Conservation (phyloP, 1,139 yeast genomes). For the Debaryomycetaceae sp. region DNA sequence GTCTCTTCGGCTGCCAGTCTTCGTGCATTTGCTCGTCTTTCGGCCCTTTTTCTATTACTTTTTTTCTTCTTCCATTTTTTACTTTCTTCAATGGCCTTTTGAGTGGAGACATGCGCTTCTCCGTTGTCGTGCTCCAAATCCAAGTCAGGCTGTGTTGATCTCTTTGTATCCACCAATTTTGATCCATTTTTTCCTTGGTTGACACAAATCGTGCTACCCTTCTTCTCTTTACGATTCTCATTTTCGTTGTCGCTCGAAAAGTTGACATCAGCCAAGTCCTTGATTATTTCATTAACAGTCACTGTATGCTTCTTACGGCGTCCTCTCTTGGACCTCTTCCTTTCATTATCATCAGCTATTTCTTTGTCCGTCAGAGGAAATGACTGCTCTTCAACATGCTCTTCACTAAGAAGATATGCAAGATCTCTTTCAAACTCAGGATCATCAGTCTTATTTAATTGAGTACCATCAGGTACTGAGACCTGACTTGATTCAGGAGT, state of each 20-base stretch:
- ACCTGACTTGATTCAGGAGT: neutral
- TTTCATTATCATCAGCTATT: neutral
- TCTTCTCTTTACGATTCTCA: slow-evolving; percentile 1
- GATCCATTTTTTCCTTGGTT: neutral
- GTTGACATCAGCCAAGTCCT: slow-evolving; percentile 22
- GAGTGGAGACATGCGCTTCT: neutral
- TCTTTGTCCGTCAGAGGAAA: neutral
- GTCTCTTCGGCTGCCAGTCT: neutral
- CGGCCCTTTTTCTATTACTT: neutral
- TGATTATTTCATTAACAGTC: slow-evolving; percentile 19
- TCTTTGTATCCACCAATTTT: neutral
- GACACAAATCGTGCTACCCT: neutral
- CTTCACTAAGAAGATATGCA: slow-evolving; percentile 12
- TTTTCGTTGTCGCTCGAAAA: slow-evolving; percentile 24
- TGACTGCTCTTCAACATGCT: neutral
- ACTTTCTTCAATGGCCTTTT: neutral
- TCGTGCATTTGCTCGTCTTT: slow-evolving; percentile 2
- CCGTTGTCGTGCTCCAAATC: neutral
- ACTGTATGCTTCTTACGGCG: neutral
- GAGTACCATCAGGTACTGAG: neutral
- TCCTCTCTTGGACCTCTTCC: neutral
- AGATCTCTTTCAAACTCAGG: slow-evolving; percentile 22
- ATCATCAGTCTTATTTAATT: slow-evolving; percentile 4
- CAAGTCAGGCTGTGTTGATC: neutral
- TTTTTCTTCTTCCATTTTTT: slow-evolving; percentile 1